phyloP scores from a whole-genome alignment of 2,329 filamentous ascomycete species.

The Plectosphaerella sp. region DNA sequence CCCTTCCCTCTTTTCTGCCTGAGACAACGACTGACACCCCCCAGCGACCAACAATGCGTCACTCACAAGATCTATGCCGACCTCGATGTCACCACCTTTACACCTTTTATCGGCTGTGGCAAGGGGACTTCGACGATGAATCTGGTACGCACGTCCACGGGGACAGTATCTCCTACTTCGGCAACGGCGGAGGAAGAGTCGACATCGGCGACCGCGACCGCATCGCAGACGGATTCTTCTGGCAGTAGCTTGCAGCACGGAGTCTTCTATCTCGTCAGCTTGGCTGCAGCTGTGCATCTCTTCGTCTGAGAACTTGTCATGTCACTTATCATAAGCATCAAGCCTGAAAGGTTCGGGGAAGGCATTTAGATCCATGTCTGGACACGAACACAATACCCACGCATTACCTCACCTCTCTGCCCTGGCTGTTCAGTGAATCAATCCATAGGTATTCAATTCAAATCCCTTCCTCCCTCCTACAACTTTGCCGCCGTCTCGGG shows the following conservation, averaged over 20 bases:
- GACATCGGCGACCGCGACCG: no score
- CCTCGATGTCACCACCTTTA: background rate
- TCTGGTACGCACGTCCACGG: background rate
- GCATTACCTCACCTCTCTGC: no score
- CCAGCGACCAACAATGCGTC: background rate
- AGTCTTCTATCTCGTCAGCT: no score
- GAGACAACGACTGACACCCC: background rate
- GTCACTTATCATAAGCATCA: no score
- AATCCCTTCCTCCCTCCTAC: constrained; percentile 8
- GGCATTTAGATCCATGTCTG: no score
- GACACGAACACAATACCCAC: no score
- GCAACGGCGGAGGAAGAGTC: background rate
- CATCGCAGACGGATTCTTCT: no score
- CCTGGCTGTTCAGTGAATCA: background rate
- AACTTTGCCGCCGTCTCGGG: constrained; percentile 23
- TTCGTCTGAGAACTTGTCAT: no score
- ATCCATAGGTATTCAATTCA: background rate
- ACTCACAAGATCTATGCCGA: background rate
- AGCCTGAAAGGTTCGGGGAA: no score
- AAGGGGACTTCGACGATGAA: background rate
- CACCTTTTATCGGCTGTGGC: background rate
- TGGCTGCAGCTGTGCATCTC: no score
- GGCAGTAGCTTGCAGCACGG: no score
- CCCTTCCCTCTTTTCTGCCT: background rate
- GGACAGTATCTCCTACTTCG: background rate